Evolutionary conservation across 2,329 filamentous ascomycete genomes (phyloP).

Genomic region (Penicillium sp.): DNA sequence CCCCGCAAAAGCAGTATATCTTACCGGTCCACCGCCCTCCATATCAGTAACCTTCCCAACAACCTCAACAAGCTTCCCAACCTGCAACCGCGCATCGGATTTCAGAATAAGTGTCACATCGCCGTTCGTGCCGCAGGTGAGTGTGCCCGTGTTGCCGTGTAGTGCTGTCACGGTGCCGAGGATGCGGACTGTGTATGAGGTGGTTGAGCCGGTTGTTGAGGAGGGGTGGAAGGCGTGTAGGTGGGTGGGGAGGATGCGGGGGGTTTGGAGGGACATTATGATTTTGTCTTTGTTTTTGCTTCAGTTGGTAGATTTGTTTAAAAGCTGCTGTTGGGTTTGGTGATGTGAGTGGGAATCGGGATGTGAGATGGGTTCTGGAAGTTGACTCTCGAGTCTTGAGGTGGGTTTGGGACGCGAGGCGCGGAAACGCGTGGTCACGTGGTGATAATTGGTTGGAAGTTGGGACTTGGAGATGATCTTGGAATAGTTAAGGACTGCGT

Average conservation of each 20-base stretch:
- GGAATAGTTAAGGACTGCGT: no score
- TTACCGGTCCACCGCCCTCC: constrained; percentile 40
- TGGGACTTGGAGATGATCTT: no score
- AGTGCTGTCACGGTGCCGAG: constrained; percentile 81
- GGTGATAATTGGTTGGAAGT: background rate
- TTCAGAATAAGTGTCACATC: constrained; percentile 71
- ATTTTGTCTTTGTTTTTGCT: constrained; percentile 17
- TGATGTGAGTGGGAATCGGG: background rate
- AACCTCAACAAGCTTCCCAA: constrained; percentile 46
- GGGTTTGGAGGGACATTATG: constrained; percentile 74
- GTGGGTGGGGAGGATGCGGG: constrained; percentile 76
- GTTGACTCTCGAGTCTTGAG: no score
- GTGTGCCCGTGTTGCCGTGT: constrained; percentile 71
- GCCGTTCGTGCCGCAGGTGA: constrained; percentile 68
- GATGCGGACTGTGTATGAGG: constrained; percentile 69
- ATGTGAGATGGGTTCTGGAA: constrained; percentile 5
- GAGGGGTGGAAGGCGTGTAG: constrained; percentile 69
- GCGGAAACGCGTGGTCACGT: constrained; percentile 27
- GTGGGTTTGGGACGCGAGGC: constrained; percentile 21
- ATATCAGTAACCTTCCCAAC: constrained; percentile 46
- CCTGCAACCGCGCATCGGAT: constrained; percentile 48
- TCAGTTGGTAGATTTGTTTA: background rate
- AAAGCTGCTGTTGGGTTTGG: background rate
- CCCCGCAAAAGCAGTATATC: constrained; percentile 3
- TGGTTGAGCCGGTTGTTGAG: constrained; percentile 35